Conservation (phyloP, 75 land plant genomes). For the Picea sitchensis region DNA sequence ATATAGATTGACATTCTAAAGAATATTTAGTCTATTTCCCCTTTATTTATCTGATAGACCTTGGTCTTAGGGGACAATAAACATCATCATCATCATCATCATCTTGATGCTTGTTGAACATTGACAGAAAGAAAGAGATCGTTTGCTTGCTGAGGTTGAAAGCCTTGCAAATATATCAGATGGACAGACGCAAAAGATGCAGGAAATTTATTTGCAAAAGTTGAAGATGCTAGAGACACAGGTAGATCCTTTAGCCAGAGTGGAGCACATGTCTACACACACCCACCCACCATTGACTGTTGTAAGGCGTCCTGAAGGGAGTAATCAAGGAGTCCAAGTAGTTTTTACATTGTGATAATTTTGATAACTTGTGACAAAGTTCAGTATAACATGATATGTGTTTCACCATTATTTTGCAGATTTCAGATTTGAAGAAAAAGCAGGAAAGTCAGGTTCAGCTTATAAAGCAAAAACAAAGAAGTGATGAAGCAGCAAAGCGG, state of each 20-base stretch:
- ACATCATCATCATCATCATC: background rate
- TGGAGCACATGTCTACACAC: background rate
- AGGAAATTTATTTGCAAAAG: constrained; percentile 74
- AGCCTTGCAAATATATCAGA: constrained; percentile 61
- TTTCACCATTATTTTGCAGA: constrained; percentile 39
- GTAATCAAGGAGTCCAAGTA: background rate
- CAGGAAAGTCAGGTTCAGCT: constrained; percentile 97
- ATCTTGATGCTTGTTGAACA: background rate
- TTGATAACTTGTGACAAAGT: background rate
- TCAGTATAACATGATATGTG: background rate
- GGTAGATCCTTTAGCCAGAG: constrained; percentile 39
- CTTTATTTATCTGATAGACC: too few species aligned
- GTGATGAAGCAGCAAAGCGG: constrained; percentile 95
- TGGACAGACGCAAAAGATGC: constrained; percentile 84
- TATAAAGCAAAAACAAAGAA: constrained; percentile 87
- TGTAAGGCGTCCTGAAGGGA: background rate
- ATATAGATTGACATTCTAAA: too few species aligned
- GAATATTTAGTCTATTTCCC: too few species aligned
- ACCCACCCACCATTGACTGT: background rate
- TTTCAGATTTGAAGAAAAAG: constrained; percentile 89
- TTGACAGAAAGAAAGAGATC: constrained; percentile 85
- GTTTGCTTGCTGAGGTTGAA: constrained; percentile 78
- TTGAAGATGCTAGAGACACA: constrained; percentile 87
- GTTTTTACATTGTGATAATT: background rate
- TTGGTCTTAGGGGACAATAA: too few species aligned